Percentiles rank a stretch among this genome's conserved stretches.
phyloP scores from a whole-genome alignment of 1,284 basidiomycete species.

The Sparassis latifolia region DNA sequence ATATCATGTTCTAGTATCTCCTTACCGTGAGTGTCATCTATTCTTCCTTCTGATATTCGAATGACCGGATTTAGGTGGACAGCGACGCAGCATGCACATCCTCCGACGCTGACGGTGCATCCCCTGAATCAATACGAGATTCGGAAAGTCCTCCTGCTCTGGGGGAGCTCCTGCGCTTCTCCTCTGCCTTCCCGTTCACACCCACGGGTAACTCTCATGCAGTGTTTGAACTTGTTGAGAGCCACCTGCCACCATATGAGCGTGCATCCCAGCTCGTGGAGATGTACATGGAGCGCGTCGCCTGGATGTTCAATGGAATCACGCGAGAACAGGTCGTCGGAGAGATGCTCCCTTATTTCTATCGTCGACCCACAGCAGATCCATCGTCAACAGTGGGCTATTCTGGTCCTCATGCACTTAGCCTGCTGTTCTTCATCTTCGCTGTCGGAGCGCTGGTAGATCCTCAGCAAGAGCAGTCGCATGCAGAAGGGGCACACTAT shows the following conservation, averaged over 20 bases:
- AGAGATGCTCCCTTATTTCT: conserved; percentile 52
- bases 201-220: conserved; percentile 43
- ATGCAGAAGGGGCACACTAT: conserved; percentile 51
- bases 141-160: conserved; percentile 30
- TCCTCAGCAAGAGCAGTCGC: conserved; percentile 52
- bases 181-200: conserved; percentile 58
- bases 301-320: conserved; percentile 53
- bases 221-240: conserved; percentile 42
- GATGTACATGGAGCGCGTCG: conserved; percentile 49
- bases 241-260: conserved; percentile 24
- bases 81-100: conserved; percentile 15
- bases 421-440: conserved; percentile 53
- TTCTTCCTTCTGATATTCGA: no score
- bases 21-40: conserved; percentile 17
- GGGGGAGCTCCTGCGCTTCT: conserved; percentile 45
- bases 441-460: conserved; percentile 58
- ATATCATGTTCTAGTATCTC: conserved; percentile 20
- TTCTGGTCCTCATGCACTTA: conserved; percentile 43
- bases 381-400: conserved; percentile 22
- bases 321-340: conserved; percentile 56
- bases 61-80: conserved; percentile 11
- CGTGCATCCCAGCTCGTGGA: conserved; percentile 54
- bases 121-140: conserved; percentile 27
- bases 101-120: conserved; percentile 19
- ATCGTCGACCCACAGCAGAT: conserved; percentile 28